Conservation (phyloP, 805 yeast genomes). For the Pichia sporocuriosa region DNA sequence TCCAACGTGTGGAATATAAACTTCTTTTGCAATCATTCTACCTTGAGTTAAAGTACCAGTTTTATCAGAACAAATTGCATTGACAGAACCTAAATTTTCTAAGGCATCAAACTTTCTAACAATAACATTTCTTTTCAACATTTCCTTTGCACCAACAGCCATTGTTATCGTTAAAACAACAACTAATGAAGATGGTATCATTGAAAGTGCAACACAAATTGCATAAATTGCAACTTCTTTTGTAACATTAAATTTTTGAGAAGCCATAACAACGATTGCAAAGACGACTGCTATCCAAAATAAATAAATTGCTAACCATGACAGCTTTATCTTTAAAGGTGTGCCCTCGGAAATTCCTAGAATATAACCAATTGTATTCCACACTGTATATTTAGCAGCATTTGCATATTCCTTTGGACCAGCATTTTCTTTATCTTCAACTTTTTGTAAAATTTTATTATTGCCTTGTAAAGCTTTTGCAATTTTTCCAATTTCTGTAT, state of each 20-base stretch:
- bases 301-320: constrained; percentile 67
- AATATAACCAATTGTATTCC: constrained; percentile 56
- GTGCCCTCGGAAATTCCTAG: constrained; percentile 77
- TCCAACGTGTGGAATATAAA: constrained; percentile 63
- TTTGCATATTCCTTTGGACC: constrained; percentile 40
- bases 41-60: constrained; percentile 81
- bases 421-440: constrained; percentile 38
- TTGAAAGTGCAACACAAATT: constrained; percentile 73
- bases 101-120: constrained; percentile 72
- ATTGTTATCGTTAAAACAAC: constrained; percentile 80
- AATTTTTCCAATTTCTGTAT: constrained; percentile 70
- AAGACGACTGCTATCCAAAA: constrained; percentile 76
- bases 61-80: constrained; percentile 76
- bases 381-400: constrained; percentile 42
- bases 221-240: constrained; percentile 84
- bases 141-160: constrained; percentile 74
- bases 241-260: constrained; percentile 69
- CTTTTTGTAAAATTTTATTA: constrained; percentile 33
- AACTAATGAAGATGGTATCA: constrained; percentile 76
- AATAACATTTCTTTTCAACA: constrained; percentile 64
- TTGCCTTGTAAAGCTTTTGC: constrained; percentile 50
- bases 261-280: constrained; percentile 82
- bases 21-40: constrained; percentile 65
- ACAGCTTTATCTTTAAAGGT: constrained; percentile 68
- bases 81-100: constrained; percentile 73